Evolutionary conservation across 306 rosid genomes (phyloP).

Genomic region (Cucurbita pepo): DNA sequence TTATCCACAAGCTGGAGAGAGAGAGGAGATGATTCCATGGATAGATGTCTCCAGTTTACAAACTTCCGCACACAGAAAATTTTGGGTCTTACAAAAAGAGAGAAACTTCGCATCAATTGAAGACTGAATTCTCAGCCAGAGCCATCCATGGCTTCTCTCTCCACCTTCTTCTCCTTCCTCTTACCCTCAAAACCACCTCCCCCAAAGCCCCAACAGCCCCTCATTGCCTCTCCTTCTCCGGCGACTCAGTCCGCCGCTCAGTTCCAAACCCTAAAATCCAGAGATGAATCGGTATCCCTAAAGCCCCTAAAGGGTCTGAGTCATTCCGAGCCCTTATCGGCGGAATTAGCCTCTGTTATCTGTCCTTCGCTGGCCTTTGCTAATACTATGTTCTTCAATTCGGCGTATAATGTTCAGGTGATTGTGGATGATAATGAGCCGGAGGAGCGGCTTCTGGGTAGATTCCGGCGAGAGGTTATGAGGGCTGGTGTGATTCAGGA

Average conservation of each 20-base stretch:
- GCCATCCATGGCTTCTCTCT: constrained; percentile 55
- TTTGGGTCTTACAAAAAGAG: not conserved
- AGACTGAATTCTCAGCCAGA: not conserved
- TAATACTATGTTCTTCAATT: constrained; percentile 28
- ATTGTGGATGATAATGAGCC: constrained; percentile 61
- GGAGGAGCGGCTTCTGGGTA: constrained; percentile 53
- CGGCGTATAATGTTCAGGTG: constrained; percentile 57
- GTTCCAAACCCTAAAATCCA: constrained; percentile 11
- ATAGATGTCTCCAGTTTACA: not conserved
- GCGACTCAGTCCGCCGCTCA: not conserved
- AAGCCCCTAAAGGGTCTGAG: constrained; percentile 2
- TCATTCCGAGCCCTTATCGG: constrained; percentile 9
- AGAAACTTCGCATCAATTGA: not conserved
- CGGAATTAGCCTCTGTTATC: constrained; percentile 33
- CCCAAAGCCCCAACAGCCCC: constrained; percentile 18
- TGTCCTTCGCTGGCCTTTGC: constrained; percentile 42
- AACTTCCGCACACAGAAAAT: not conserved
- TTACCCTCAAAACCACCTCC: constrained; percentile 36
- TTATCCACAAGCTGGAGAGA: not conserved
- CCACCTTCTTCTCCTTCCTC: constrained; percentile 50
- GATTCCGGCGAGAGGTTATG: constrained; percentile 74
- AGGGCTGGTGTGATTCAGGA: constrained; percentile 70
- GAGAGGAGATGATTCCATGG: not conserved
- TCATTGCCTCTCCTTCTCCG: constrained; percentile 12
- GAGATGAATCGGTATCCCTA: constrained; percentile 8